Evolutionary conservation across 1,284 basidiomycete genomes (phyloP).

Genomic region (Rhodotorula sp.): DNA sequence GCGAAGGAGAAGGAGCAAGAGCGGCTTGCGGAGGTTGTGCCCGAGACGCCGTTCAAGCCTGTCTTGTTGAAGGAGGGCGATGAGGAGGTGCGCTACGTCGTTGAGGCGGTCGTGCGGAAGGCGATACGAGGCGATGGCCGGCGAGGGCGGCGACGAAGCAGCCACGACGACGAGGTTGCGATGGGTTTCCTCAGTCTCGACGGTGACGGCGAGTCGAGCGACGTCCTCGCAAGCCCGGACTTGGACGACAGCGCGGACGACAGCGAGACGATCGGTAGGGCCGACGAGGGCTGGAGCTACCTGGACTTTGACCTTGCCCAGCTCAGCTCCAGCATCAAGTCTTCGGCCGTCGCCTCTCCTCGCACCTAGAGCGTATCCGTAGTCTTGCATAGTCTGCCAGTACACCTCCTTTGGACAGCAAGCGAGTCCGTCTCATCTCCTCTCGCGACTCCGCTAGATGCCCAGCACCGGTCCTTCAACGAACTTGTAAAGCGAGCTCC

Average conservation of each 20-base stretch:
- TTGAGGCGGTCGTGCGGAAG: conserved; percentile 35
- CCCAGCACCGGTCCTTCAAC: not conserved
- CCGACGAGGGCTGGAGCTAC: conserved; percentile 28
- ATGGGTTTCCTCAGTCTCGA: not conserved
- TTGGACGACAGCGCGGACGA: not conserved
- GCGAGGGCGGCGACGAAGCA: not conserved
- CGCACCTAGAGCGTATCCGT: not conserved
- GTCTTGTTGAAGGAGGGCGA: conserved; percentile 3
- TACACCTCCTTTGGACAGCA: not conserved
- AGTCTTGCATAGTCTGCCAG: not conserved
- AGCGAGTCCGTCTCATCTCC: not conserved
- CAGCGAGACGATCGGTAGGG: not conserved
- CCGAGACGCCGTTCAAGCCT: conserved; percentile 5
- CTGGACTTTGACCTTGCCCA: conserved; percentile 24
- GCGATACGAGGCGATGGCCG: not conserved
- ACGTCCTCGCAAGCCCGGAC: not conserved
- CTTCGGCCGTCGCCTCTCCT: conserved; percentile 8
- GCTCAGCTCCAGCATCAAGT: conserved; percentile 2
- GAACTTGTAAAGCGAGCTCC: not conserved
- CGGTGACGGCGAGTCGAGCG: not conserved
- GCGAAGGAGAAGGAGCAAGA: not conserved
- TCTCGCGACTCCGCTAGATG: too few species aligned
- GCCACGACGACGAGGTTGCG: not conserved
- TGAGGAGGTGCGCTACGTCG: conserved; percentile 29
- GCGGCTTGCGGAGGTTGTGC: not conserved